phyloP scores from a whole-genome alignment of 148 eudicot species.

The Chenopodium quinoa region DNA sequence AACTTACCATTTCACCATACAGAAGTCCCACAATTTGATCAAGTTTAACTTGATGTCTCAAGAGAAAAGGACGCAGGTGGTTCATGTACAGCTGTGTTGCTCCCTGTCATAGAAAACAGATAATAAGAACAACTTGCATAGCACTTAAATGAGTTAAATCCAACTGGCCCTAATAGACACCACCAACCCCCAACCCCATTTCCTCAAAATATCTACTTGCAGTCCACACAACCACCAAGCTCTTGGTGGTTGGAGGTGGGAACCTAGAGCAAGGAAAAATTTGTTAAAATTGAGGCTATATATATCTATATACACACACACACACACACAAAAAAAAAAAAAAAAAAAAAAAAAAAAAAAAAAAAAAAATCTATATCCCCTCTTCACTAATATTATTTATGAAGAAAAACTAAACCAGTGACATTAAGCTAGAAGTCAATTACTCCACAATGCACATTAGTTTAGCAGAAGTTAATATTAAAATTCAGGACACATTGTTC shows the following conservation, averaged over 20 bases:
- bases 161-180: background rate
- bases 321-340: no score
- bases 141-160: background rate
- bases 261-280: background rate
- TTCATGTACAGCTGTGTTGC: slow-evolving; percentile 63
- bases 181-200: background rate
- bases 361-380: no score
- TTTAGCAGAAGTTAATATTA: background rate
- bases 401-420: background rate
- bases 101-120: slow-evolving; percentile 57
- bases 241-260: background rate
- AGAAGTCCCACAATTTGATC: slow-evolving; percentile 61
- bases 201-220: background rate
- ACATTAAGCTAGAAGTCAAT: background rate
- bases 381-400: no score
- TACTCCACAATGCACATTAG: background rate
- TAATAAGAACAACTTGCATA: slow-evolving; percentile 19
- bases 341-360: no score
- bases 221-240: background rate
- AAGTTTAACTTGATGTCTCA: slow-evolving; percentile 77
- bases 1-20: slow-evolving; percentile 68
- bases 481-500: no score
- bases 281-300: background rate
- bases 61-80: slow-evolving; percentile 75
- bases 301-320: background rate